Percentiles rank a stretch among this genome's conserved stretches.
Evolutionary conservation across 352 stramenopile genomes (phyloP).

Genomic region (Plasmopara muralis): DNA sequence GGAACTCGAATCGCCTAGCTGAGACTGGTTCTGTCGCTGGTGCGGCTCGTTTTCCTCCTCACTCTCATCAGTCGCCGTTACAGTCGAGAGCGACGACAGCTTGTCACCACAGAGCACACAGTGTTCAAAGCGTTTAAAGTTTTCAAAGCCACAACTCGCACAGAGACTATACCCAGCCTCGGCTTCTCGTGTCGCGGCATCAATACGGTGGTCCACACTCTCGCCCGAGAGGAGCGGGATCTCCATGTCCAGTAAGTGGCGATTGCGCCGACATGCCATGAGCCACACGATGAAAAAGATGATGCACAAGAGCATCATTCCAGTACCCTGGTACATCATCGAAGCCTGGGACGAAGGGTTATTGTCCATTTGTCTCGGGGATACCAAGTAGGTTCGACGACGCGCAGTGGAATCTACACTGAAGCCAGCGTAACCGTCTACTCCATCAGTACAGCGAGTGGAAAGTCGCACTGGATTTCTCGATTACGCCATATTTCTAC

Average conservation of each 20-base stretch:
- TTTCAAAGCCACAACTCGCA: constrained; percentile 56
- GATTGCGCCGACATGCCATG: constrained; percentile 36
- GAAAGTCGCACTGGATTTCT: no score
- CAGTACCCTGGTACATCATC: constrained; percentile 53
- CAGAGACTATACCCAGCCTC: constrained; percentile 46
- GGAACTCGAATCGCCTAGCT: constrained; percentile 5
- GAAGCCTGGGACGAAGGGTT: constrained; percentile 25
- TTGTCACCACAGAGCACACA: constrained; percentile 63
- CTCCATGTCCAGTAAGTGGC: constrained; percentile 37
- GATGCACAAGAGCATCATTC: constrained; percentile 44
- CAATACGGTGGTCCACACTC: constrained; percentile 53
- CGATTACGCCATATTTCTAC: no score
- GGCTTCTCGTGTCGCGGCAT: constrained; percentile 53
- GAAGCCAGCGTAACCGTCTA: background rate
- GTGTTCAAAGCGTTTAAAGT: constrained; percentile 62
- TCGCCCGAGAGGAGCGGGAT: constrained; percentile 50
- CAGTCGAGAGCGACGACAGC: constrained; percentile 21
- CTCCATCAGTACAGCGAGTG: no score
- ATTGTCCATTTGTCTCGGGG: constrained; percentile 13
- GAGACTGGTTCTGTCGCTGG: constrained; percentile 4
- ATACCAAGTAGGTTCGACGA: constrained; percentile 2
- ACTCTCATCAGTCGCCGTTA: constrained; percentile 21
- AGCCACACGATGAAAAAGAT: constrained; percentile 52
- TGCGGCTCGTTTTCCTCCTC: constrained; percentile 12
- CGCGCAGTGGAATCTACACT: constrained; percentile 9